Percentiles rank a stretch among this genome's conserved stretches.
phyloP scores from a whole-genome alignment of 305 asterid species.

The Fraxinus sp. region DNA sequence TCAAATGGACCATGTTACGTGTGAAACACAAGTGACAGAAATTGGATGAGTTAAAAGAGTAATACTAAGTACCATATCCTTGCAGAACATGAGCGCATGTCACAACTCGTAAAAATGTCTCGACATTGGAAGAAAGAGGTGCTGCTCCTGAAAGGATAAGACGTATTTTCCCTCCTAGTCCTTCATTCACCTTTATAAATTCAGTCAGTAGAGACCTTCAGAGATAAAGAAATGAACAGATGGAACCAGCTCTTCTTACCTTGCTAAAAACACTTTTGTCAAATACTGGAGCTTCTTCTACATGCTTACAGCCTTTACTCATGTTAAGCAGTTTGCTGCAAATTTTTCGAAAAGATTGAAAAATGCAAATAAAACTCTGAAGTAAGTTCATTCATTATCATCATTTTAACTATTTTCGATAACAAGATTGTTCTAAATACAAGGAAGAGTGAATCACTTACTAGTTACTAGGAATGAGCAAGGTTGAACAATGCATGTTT shows the following conservation, averaged over 20 bases:
- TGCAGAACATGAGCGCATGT: constrained; percentile 81
- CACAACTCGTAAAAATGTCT: constrained; percentile 65
- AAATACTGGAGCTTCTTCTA: constrained; percentile 67
- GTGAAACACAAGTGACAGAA: no score
- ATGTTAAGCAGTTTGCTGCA: constrained; percentile 67
- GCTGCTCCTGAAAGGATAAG: constrained; percentile 87
- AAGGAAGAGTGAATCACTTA: constrained; percentile 19
- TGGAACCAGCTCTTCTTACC: constrained; percentile 32
- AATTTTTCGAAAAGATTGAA: neutral
- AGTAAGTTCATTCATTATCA: neutral
- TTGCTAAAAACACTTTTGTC: constrained; percentile 68
- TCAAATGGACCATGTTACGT: no score
- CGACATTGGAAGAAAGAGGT: constrained; percentile 70
- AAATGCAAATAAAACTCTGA: neutral
- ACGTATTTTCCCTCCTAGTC: constrained; percentile 76
- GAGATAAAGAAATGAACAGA: neutral
- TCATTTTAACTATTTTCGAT: neutral
- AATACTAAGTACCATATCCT: constrained; percentile 58
- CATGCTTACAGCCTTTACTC: constrained; percentile 64
- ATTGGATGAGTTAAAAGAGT: neutral
- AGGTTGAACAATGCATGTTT: constrained; percentile 54
- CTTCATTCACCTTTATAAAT: constrained; percentile 56
- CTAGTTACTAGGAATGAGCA: constrained; percentile 69
- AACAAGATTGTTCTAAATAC: neutral
- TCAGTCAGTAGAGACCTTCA: neutral